Evolutionary conservation across 2,329 filamentous ascomycete genomes (phyloP).

Genomic region (Aspergillus ruber): DNA sequence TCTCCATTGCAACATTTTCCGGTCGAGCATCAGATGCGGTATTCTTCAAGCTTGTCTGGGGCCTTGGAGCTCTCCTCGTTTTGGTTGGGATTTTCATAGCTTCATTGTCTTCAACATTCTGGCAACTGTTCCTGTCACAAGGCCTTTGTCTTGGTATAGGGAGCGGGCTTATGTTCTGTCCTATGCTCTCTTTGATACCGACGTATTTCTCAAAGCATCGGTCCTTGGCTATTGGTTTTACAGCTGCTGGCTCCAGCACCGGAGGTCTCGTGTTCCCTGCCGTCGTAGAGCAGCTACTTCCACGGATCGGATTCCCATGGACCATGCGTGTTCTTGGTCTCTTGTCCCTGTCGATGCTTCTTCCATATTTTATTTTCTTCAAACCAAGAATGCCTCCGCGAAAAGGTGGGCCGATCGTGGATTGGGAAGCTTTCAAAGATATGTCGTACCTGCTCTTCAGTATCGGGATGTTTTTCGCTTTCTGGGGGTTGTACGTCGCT

Average conservation of each 20-base stretch:
- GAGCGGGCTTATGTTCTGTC: slow-evolving; percentile 49
- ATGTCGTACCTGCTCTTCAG: slow-evolving; percentile 40
- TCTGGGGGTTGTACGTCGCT: slow-evolving; percentile 50
- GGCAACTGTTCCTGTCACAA: slow-evolving; percentile 46
- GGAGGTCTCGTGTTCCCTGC: slow-evolving; percentile 61
- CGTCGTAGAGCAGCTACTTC: slow-evolving; percentile 51
- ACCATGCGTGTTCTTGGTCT: slow-evolving; percentile 58
- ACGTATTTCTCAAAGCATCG: slow-evolving; percentile 58
- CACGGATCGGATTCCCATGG: slow-evolving; percentile 58
- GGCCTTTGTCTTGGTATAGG: slow-evolving; percentile 54
- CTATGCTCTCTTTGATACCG: slow-evolving; percentile 50
- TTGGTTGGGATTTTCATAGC: slow-evolving; percentile 48
- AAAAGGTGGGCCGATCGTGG: slow-evolving; percentile 45
- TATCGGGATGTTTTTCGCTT: slow-evolving; percentile 40
- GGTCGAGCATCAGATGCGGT: slow-evolving; percentile 49
- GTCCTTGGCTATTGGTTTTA: slow-evolving; percentile 54
- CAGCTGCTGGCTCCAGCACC: slow-evolving; percentile 53
- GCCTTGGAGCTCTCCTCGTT: slow-evolving; percentile 39
- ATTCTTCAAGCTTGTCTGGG: slow-evolving; percentile 41
- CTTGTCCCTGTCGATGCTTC: slow-evolving; percentile 46
- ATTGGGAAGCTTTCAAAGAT: slow-evolving; percentile 48
- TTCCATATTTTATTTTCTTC: slow-evolving; percentile 40
- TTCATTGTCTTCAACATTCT: slow-evolving; percentile 42
- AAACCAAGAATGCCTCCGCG: slow-evolving; percentile 45
- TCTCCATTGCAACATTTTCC: slow-evolving; percentile 46